These are phyloP conservation scores for Leccinum ochraceum DNA, from an alignment of 768 basidiomycete species.

Conservation along the genomic window DNA sequence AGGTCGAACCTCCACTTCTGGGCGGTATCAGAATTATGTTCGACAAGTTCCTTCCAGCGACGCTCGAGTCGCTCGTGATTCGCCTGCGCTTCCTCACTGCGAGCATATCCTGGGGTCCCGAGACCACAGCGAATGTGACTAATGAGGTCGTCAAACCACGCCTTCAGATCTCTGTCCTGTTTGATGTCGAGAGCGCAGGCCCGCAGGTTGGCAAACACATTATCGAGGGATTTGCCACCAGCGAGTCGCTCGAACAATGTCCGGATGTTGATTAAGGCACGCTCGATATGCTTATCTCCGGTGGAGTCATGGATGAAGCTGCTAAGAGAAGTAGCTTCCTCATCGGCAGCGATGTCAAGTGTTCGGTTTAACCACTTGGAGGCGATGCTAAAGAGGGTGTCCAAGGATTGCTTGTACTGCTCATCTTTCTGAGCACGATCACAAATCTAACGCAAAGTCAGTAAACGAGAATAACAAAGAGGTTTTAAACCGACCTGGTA, in stretches of 20 bases:
- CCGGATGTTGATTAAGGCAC: conserved; percentile 45
- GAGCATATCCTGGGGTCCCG: conserved; percentile 51
- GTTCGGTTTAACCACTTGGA: conserved; percentile 58
- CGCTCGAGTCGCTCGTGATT: conserved; percentile 46
- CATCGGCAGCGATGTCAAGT: conserved; percentile 49
- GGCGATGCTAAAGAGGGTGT: conserved; percentile 55
- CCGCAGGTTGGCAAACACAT: conserved; percentile 44
- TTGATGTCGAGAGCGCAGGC: conserved; percentile 49
- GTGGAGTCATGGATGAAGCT: conserved; percentile 63
- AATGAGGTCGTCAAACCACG: conserved; percentile 59
- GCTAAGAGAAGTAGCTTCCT: conserved; percentile 47
- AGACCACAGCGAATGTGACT: conserved; percentile 46
- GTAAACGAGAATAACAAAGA: too few species aligned
- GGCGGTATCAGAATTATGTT: conserved; percentile 42
- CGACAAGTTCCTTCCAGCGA: conserved; percentile 52
- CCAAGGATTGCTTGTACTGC: conserved; percentile 56
- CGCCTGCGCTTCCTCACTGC: conserved; percentile 44
- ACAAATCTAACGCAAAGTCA: conserved; percentile 45
- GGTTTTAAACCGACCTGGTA: conserved; percentile 41
- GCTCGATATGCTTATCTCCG: conserved; percentile 58
- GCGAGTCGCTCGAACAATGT: conserved; percentile 56
- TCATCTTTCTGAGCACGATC: conserved; percentile 65
- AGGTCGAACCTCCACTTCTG: conserved; percentile 55
- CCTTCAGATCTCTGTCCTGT: conserved; percentile 51
- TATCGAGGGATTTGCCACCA: conserved; percentile 47